phyloP scores from a whole-genome alignment of 768 basidiomycete species.

The Mycena olivaceomarginata region DNA sequence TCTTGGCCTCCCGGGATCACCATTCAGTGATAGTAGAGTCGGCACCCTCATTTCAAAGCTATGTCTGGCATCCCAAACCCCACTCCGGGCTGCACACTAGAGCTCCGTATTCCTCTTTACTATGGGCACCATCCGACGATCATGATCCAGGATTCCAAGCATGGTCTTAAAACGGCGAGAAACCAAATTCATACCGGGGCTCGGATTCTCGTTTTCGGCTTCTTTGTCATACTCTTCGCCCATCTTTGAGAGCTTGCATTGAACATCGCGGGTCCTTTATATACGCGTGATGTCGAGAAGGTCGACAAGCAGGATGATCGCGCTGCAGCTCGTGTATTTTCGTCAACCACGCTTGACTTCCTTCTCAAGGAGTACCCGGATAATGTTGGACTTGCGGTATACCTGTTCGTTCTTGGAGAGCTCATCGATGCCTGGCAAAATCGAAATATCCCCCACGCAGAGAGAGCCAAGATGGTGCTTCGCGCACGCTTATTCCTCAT shows the following conservation, averaged over 20 bases:
- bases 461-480: constrained; percentile 48
- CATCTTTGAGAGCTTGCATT: background rate
- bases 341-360: constrained; percentile 49
- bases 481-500: constrained; percentile 48
- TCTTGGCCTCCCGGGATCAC: too few relatives aligned
- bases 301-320: constrained; percentile 60
- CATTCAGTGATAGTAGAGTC: too few relatives aligned
- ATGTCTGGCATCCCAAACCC: too few relatives aligned
- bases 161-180: constrained; percentile 56
- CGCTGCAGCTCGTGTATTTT: constrained; percentile 58
- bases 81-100: too few relatives aligned
- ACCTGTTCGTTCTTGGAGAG: constrained; percentile 55
- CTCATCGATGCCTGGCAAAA: constrained; percentile 53
- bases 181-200: constrained; percentile 61
- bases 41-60: too few relatives aligned
- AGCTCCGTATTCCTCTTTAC: too few relatives aligned
- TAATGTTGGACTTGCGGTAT: constrained; percentile 43
- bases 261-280: constrained; percentile 43
- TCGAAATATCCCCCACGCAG: constrained; percentile 45
- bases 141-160: too few relatives aligned
- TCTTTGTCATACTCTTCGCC: constrained; percentile 43
- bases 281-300: too few relatives aligned
- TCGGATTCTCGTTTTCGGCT: constrained; percentile 47
- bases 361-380: constrained; percentile 35
- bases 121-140: too few relatives aligned